Evolutionary conservation across 257 asterid genomes (phyloP), one percentile per base, ranked within the genome.

Genomic region (Solanum neorickii): DNA sequence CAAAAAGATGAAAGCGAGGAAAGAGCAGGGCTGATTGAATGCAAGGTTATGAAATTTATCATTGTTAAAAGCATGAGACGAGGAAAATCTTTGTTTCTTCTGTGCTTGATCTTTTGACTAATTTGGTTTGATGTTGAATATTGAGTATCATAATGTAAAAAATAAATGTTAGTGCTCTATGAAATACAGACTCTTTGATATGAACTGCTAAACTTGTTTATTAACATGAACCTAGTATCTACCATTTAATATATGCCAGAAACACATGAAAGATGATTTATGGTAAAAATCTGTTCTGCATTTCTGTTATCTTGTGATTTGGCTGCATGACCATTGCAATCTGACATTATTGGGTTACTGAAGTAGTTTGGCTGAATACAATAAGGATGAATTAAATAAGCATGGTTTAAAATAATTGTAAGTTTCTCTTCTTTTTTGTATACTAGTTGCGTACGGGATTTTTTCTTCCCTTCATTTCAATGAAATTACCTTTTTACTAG

Each of bases 31-130:
- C 94, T 91, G 88, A 87, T 92, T 82, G 95, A 92, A 88, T 95
- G 98, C 97, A 94, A 94, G 98, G 98, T 95, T 82, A 83, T 77
- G 84, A 18, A 77, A 77, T 44, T 44, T 77, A 44, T 77, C 41
- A 77, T 77, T 14, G n/a, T 44, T 77, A 47, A 77, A 27, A 46
- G 11, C 62, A 77, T 44, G 83, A 46, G 84, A 77, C 4, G 4
- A 35, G 12, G 31, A 31, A 83, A 83, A 83, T 31, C 72, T 7
- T 60, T 37, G 42, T 39, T 41, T 39, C 78, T 65, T 59, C 41
- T 60, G 31, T 87, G 21, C 41, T 39, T 86, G 13, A 21, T 69
- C 75, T 76, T 9, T 84, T 39, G 78, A 65, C 2, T 65, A 65
- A n/a, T 65, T 84, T 47, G 69, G 69, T 82, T 31, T 49, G 20